Evolutionary conservation across 108 stramenopile species (phyloP), one percentile per base, ranked within the genome.

Genomic region (Fragilaria crotonensis): DNA sequence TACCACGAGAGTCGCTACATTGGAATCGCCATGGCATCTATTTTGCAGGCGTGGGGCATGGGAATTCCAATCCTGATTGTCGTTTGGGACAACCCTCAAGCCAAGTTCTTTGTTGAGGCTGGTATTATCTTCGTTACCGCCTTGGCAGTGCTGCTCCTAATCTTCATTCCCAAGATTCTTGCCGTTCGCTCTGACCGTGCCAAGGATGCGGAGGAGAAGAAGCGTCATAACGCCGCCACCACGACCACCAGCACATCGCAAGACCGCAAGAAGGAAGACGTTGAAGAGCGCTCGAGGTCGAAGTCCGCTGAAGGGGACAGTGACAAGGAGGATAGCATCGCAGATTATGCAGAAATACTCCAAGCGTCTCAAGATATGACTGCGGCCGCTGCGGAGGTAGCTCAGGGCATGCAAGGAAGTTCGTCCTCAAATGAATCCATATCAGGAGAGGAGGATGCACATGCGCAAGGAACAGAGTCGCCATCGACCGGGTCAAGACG

Each of bases 41-140:
- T 63, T 11, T 55, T 63, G 32, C 62, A 63, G 29, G 53, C 53
- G 7, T 63, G 62, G 62, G 3, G 21, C 28, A 53, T 63, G 52
- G 62, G 62, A 20, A 54, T 63, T 41, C 62, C 62, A 11, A 54
- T 63, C 41, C 32, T 63, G 7, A 54, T 63, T 44, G 62, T 63
- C 9, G 62, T 63, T 17, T 45, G 36, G 33, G 48, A 59, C 22
- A 66, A 49, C 32, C 59, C 60, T 22, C 44, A 62, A 3, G 67
- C 67, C 32, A 25, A 62, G 22, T 68, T 62, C 54, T 68, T 61
- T 28, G 61, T 68, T 27, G 22, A 33, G 30, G 29, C 49, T 1
- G 60, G 57, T 14, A 52, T 68, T 2, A 68, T 68, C 25, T 68
- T 68, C 47, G 60, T 68, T 18, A 55, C 52, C 2, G 48, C 31